Conservation (phyloP, 192 early-diverging fungal genomes). For the Diversispora epigaea region DNA sequence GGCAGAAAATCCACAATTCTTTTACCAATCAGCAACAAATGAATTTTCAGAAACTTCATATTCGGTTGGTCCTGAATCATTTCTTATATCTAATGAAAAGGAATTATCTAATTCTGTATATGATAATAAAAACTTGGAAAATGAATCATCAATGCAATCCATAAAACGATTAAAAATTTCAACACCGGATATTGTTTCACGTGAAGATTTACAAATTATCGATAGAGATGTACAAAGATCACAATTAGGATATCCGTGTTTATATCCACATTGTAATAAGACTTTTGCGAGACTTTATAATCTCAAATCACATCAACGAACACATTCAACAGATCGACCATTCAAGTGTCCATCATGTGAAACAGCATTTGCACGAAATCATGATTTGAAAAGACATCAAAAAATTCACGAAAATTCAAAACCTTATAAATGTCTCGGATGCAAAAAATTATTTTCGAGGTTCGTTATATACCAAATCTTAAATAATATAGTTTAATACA, state of each 20-base stretch:
- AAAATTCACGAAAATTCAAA: constrained; percentile 63
- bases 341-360: constrained; percentile 67
- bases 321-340: constrained; percentile 75
- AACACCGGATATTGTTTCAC: not conserved
- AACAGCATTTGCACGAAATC: constrained; percentile 71
- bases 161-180: not conserved
- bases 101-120: not conserved
- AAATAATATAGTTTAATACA: no score
- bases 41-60: constrained; percentile 7
- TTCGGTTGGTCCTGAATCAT: not conserved
- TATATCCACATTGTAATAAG: constrained; percentile 75
- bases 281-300: constrained; percentile 86
- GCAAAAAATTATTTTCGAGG: constrained; percentile 36
- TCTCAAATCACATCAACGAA: constrained; percentile 77
- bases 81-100: constrained; percentile 3
- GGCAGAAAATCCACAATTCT: constrained; percentile 12
- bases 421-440: constrained; percentile 61
- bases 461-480: not conserved
- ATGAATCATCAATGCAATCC: not conserved
- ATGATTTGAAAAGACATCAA: constrained; percentile 75
- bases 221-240: not conserved
- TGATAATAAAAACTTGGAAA: not conserved
- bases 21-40: constrained; percentile 1
- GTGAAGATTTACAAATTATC: not conserved
- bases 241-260: constrained; percentile 9